These are phyloP conservation scores for Boletus pseudopeckii DNA, from an alignment of 768 basidiomycete species.

Conservation along the genomic window DNA sequence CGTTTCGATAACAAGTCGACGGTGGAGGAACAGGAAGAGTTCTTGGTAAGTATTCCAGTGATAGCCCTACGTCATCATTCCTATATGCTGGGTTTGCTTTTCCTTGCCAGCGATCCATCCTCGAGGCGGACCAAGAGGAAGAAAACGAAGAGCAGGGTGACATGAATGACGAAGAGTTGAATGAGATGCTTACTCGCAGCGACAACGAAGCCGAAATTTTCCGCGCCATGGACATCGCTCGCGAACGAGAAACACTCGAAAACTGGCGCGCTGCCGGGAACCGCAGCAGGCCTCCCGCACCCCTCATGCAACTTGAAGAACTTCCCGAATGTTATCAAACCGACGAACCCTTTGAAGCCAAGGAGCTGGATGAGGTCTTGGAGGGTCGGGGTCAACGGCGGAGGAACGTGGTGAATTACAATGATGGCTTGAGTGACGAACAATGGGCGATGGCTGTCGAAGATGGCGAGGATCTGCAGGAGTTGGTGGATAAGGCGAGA, in stretches of 20 bases:
- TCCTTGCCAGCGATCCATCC: slow-evolving; percentile 68
- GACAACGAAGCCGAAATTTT: slow-evolving; percentile 79
- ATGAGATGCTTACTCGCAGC: slow-evolving; percentile 82
- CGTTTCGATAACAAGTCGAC: slow-evolving; percentile 99
- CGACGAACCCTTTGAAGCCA: slow-evolving; percentile 77
- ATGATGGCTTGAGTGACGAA: slow-evolving; percentile 91
- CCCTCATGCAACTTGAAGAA: slow-evolving; percentile 83
- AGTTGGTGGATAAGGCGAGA: slow-evolving; percentile 61
- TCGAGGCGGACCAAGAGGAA: slow-evolving; percentile 87
- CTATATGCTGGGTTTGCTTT: slow-evolving; percentile 7
- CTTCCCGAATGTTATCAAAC: slow-evolving; percentile 89
- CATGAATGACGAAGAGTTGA: slow-evolving; percentile 93
- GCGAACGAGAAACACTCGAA: slow-evolving; percentile 63
- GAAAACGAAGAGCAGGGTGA: slow-evolving; percentile 88
- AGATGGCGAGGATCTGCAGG: slow-evolving; percentile 77
- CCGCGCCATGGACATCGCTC: slow-evolving; percentile 76
- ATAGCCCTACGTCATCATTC: neutral
- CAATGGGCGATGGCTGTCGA: slow-evolving; percentile 87
- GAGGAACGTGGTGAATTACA: slow-evolving; percentile 85
- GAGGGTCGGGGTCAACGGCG: slow-evolving; percentile 85
- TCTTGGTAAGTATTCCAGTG: slow-evolving; percentile 55
- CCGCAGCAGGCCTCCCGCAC: slow-evolving; percentile 71
- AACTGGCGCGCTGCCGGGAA: slow-evolving; percentile 72
- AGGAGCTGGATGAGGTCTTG: slow-evolving; percentile 44
- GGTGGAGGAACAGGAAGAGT: slow-evolving; percentile 95